A percentile compares a stretch with the other conserved stretches of the same genome.
Evolutionary conservation across 2,329 filamentous ascomycete genomes (phyloP).

Genomic region (Ceratocystiopsis sp.): DNA sequence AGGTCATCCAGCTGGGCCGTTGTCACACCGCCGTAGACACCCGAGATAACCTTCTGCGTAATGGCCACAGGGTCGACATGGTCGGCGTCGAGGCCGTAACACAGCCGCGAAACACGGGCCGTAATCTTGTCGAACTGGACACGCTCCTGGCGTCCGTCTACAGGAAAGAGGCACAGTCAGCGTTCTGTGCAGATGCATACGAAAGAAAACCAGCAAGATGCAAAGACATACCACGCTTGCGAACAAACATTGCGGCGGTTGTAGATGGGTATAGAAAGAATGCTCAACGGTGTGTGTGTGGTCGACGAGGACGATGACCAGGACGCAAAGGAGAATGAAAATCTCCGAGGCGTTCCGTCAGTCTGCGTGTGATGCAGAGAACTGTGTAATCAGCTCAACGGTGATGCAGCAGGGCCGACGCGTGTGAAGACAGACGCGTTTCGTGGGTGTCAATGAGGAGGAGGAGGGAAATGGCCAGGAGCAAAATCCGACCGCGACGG

Average conservation of each 20-base stretch:
- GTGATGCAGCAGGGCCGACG: no score
- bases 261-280: background rate
- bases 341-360: no score
- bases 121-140: slow-evolving; percentile 99
- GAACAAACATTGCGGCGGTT: slow-evolving; percentile 37
- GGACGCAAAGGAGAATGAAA: background rate
- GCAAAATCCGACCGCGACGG: no score
- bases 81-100: slow-evolving; percentile 86
- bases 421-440: no score
- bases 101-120: slow-evolving; percentile 88
- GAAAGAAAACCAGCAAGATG: background rate
- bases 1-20: slow-evolving; percentile 93
- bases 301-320: background rate
- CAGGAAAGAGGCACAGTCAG: slow-evolving; percentile 11
- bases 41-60: slow-evolving; percentile 97
- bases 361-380: no score
- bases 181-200: background rate
- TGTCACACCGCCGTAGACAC: slow-evolving; percentile 95
- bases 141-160: slow-evolving; percentile 98
- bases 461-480: no score
- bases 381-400: no score
- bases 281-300: slow-evolving; percentile 1
- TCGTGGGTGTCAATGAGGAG: no score
- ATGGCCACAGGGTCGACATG: slow-evolving; percentile 97
- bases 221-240: slow-evolving; percentile 39